phyloP scores from a whole-genome alignment of 2,329 filamentous ascomycete genomes.

The Penicillium sp. region DNA sequence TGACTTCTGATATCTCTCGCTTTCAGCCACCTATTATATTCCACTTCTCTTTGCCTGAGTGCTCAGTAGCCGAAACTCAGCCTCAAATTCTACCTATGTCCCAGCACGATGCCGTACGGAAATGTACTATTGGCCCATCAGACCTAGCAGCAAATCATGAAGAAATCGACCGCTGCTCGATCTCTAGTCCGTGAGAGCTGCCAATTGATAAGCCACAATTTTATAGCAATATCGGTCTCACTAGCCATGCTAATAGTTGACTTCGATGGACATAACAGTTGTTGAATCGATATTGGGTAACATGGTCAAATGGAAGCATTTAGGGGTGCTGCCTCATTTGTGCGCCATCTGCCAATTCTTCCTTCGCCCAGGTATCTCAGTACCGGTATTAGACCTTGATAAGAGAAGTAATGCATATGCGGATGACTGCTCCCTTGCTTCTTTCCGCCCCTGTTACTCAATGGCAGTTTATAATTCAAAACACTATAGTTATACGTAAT shows the following conservation, averaged over 20 bases:
- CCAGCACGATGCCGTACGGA: background rate
- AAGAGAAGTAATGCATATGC: background rate
- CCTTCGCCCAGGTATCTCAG: slow-evolving; percentile 34
- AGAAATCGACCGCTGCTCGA: background rate
- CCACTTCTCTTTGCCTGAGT: background rate
- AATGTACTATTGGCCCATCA: background rate
- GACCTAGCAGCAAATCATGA: background rate
- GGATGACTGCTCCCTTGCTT: background rate
- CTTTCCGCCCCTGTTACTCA: background rate
- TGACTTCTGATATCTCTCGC: background rate
- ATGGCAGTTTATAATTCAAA: background rate
- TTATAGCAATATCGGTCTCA: background rate
- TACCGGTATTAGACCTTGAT: background rate
- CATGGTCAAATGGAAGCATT: background rate
- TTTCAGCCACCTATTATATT: background rate
- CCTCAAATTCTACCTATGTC: background rate
- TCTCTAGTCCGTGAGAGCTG: background rate
- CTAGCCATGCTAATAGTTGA: background rate
- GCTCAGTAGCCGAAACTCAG: background rate
- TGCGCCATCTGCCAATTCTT: background rate
- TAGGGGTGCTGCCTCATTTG: slow-evolving; percentile 27
- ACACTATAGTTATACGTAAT: background rate
- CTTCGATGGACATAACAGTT: background rate
- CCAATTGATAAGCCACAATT: background rate
- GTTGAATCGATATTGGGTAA: background rate